Evolutionary conservation across 805 yeast species (phyloP), one percentile per base, ranked within the genome.

Genomic region (Saccharomycopsis capsularis): DNA sequence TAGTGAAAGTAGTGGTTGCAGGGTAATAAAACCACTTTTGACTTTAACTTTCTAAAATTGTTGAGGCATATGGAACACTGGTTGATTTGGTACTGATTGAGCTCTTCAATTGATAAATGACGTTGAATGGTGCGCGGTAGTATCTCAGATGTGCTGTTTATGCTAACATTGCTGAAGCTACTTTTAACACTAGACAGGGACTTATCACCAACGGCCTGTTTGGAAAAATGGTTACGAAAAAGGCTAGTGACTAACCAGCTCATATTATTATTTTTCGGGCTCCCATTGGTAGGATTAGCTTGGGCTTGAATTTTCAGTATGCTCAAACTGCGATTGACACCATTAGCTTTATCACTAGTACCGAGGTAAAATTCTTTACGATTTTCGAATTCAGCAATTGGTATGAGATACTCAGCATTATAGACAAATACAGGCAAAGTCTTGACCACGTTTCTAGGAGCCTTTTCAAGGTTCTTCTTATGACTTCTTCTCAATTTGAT

Each of bases 51-150:
- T 9, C 65, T 62, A 56, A 74, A 79, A 53, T 68, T 72, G 41
- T 75, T 83, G 38, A 80, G 67, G 56, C 85, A 80, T 22, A 80
- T 78, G 22, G 78, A 74, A 58, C 85, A 80, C 60, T 76, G 79
- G 53, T 41, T 40, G 7, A 50, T 46, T 11, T 44, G 51, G 25
- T 23, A 52, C 23, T 52, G 53, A 37, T 50, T 52, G 2, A 50
- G 32, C 25, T 50, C 53, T 47, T 50, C 55, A 7, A 40, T 40
- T 4, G 51, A 38, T 24, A 51, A 39, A 37, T 47, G 46, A 35
- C 38, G 54, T 9, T 39, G 37, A 24, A 45, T 19, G 5, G n/a
- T 22, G 16, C 23, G 25, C 29, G n/a, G 7, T 11, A 15, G 30
- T 16, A 29, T 4, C 15, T n/a, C 5, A 25, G 2, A 2, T 21